phyloP scores from a whole-genome alignment of 2,329 filamentous ascomycete genomes.

The Fusarium sulawesiense region DNA sequence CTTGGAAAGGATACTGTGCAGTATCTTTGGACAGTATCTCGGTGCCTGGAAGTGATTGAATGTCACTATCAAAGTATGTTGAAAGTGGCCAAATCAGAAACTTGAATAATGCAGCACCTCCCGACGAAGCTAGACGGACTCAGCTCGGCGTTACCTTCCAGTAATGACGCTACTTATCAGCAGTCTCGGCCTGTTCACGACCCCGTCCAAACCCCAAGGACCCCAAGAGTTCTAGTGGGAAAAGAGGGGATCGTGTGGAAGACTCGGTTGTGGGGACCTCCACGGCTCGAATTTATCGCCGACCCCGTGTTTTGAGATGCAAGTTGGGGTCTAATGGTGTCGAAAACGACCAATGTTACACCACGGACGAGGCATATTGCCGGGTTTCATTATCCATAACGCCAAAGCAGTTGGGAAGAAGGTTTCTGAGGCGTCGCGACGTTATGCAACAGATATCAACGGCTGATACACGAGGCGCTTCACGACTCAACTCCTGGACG shows the following conservation, averaged over 20 bases:
- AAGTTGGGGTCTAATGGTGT: slow-evolving; percentile 24
- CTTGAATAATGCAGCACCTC: slow-evolving; percentile 3
- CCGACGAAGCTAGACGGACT: slow-evolving; percentile 16
- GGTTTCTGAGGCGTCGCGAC: slow-evolving; percentile 17
- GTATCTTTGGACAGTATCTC: slow-evolving; percentile 9
- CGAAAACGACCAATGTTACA: slow-evolving; percentile 28
- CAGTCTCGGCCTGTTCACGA: slow-evolving; percentile 22
- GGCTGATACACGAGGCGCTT: slow-evolving; percentile 38
- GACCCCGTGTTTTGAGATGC: slow-evolving; percentile 36
- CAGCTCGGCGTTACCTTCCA: slow-evolving; percentile 36
- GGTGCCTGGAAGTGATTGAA: slow-evolving; percentile 18
- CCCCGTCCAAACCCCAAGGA: slow-evolving; percentile 35
- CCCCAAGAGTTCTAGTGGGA: slow-evolving; percentile 27
- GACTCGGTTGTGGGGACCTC: slow-evolving; percentile 10
- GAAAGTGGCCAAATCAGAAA: slow-evolving; percentile 25
- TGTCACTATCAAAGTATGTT: slow-evolving; percentile 22
- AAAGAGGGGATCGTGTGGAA: slow-evolving; percentile 13
- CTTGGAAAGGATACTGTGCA: not conserved
- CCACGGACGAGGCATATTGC: slow-evolving; percentile 5
- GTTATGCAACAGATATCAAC: slow-evolving; percentile 9
- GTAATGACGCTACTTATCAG: slow-evolving; percentile 29
- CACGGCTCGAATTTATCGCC: slow-evolving; percentile 34
- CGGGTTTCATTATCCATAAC: slow-evolving; percentile 5
- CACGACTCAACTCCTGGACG: slow-evolving; percentile 11
- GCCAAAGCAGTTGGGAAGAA: not conserved